Evolutionary conservation across 2,329 filamentous ascomycete species (phyloP).

Genomic region (Colletotrichum orchidophilum): DNA sequence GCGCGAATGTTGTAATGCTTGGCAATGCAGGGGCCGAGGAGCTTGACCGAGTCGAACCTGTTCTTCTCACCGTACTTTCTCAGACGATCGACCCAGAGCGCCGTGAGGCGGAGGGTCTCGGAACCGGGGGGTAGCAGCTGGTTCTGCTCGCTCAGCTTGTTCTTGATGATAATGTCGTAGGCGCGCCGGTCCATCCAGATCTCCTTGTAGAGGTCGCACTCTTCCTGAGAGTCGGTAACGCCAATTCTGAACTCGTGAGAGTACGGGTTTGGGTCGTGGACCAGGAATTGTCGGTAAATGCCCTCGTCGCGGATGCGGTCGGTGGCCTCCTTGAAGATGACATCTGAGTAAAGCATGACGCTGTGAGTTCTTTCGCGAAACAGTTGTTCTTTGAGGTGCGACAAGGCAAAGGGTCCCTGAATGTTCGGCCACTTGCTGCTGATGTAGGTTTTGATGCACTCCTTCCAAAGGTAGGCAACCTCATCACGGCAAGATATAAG

Average conservation of each 20-base stretch:
- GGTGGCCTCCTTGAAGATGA: not conserved
- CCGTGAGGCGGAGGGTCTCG: constrained; percentile 12
- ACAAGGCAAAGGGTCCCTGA: constrained; percentile 5
- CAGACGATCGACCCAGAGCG: constrained; percentile 9
- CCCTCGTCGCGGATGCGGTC: not conserved
- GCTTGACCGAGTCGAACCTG: not conserved
- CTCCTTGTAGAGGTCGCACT: constrained; percentile 18
- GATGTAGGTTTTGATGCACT: not conserved
- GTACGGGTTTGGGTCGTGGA: constrained; percentile 30
- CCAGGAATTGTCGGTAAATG: constrained; percentile 17
- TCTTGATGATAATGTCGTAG: constrained; percentile 6
- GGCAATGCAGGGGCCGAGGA: constrained; percentile 2
- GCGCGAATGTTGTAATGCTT: constrained; percentile 14
- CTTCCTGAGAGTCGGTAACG: constrained; percentile 8
- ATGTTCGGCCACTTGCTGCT: not conserved
- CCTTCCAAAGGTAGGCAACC: not conserved
- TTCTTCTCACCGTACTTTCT: not conserved
- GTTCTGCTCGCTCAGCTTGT: not conserved
- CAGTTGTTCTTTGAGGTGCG: constrained; percentile 2
- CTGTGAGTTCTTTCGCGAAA: not conserved
- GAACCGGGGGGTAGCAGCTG: constrained; percentile 3
- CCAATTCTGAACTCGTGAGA: constrained; percentile 16
- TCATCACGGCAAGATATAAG: constrained; percentile 9
- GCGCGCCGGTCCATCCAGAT: constrained; percentile 20
- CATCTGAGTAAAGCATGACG: not conserved